Conservation (phyloP, 352 stramenopile species). For the Phytophthora crassamura region DNA sequence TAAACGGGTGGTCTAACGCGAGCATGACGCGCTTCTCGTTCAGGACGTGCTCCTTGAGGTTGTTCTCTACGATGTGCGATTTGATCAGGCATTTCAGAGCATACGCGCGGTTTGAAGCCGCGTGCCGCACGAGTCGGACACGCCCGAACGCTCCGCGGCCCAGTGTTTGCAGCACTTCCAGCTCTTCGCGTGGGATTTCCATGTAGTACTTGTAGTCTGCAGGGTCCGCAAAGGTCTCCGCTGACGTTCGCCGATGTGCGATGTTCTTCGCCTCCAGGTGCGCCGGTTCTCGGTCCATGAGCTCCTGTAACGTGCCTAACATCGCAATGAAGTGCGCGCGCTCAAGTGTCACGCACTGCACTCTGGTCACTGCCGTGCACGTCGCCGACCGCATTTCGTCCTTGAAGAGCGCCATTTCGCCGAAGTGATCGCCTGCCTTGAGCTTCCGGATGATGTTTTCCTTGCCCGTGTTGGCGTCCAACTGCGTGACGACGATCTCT, state of each 20-base stretch:
- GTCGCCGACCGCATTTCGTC: conserved; percentile 92
- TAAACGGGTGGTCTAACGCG: conserved; percentile 90
- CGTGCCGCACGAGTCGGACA: conserved; percentile 89
- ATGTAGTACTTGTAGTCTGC: conserved; percentile 81
- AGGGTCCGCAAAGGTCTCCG: conserved; percentile 41
- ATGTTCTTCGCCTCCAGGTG: conserved; percentile 19
- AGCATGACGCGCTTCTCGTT: conserved; percentile 93
- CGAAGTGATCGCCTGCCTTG: conserved; percentile 91
- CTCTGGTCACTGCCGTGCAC: conserved; percentile 78
- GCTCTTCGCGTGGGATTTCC: conserved; percentile 71
- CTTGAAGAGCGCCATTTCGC: conserved; percentile 94
- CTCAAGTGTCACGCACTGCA: conserved; percentile 71
- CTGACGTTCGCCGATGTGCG: conserved; percentile 39
- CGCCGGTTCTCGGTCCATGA: conserved; percentile 74
- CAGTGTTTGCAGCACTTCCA: conserved; percentile 80
- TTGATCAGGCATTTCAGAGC: conserved; percentile 95
- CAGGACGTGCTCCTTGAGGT: conserved; percentile 91
- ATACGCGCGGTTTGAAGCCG: conserved; percentile 71
- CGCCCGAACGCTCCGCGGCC: conserved; percentile 90
- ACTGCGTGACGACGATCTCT: conserved; percentile 74
- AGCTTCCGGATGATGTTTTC: conserved; percentile 69
- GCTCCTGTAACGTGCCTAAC: conserved; percentile 76
- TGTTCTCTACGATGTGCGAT: conserved; percentile 90
- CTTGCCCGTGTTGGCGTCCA: conserved; percentile 45
- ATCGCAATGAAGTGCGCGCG: conserved; percentile 83